Base-by-base conservation (phyloP, 176 grass and related monocot species). In the Oryza rufipogon region DNA sequence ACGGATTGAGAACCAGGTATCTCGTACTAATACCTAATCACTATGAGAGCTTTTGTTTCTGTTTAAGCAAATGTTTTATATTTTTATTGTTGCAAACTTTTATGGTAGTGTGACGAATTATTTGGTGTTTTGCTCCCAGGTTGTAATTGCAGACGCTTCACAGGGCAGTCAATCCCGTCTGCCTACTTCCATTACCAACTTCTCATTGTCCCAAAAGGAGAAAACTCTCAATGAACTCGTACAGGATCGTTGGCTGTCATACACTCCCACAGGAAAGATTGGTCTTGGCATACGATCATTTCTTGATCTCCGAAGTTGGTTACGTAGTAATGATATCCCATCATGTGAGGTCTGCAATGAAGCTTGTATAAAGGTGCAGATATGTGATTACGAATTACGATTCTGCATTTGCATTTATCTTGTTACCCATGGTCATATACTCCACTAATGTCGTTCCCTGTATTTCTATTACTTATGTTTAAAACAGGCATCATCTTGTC, bases 301-400 rank as follows among this genome's bases (percentile, higher is more conserved):
- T 81, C 87, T 98, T 90, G 93, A 98, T 80, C 91, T 98, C 30
- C 80, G 93, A 66, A 90, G 96, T 51, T 98, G 96, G 96, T 95
- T 95, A 30, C 80, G 74, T 12, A 76, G 66, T 33, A 95, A 92
- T 10, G 91, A 90, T 56, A 86, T 98, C 20, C 96, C 96, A 74
- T 92, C 89, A 34, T 95, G 96, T 1, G 86, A 89, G 36, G 96
- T 98, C 52, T 98, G 96, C 86, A 95, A 98, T 64, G 89, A 98
- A 90, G 81, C 96, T 84, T 90, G 93, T 70, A 92, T 98, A 70
- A 98, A 93, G 93, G 96, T 88, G 87, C 16, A 25, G 2, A 66
- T 56, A 75, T 33, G 66, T 30, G 45, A 25, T 54, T 56, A 41
- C 17, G 12, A 11, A 25, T 54, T 56, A 41, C 26, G 12, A 11